Conservation (phyloP, 2,329 filamentous ascomycete genomes). For the Aureobasidium pullulans region DNA sequence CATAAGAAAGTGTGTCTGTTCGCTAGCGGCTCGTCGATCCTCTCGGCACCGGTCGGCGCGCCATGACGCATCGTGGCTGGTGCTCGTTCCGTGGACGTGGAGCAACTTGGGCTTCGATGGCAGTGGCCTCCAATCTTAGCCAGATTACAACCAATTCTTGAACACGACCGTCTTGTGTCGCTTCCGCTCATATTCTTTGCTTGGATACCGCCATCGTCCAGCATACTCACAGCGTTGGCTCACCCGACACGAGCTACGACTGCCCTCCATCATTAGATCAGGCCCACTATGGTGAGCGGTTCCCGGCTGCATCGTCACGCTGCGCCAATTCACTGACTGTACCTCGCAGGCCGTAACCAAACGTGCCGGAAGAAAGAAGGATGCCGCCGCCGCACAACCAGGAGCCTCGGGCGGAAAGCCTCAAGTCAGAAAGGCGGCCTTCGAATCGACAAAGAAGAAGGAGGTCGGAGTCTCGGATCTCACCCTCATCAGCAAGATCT, state of each 20-base stretch:
- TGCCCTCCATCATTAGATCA: not conserved
- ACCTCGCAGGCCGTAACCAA: conserved; percentile 46
- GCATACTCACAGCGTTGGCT: not conserved
- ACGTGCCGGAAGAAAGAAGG: conserved; percentile 51
- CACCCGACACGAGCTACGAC: not conserved
- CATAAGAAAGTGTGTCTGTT: not conserved
- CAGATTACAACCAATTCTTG: not conserved
- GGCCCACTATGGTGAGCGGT: conserved; percentile 9
- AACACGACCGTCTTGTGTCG: not conserved
- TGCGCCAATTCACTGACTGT: not conserved
- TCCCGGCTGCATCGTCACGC: not conserved
- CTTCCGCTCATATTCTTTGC: not conserved
- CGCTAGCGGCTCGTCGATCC: not conserved
- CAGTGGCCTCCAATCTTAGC: not conserved
- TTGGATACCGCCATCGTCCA: not conserved
- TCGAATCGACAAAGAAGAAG: conserved; percentile 97
- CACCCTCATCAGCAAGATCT: conserved; percentile 95
- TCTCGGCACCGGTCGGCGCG: not conserved
- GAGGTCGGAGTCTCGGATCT: conserved; percentile 97
- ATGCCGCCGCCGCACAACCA: conserved; percentile 32
- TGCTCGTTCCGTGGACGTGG: not conserved
- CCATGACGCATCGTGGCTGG: conserved; percentile 8
- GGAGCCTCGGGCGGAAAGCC: conserved; percentile 43
- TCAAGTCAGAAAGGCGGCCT: conserved; percentile 90
- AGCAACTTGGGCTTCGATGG: conserved; percentile 1